Evolutionary conservation across 2,329 filamentous ascomycete species (phyloP), one percentile per base, ranked within the genome.

Genomic region (Stachybotrys echinatus): DNA sequence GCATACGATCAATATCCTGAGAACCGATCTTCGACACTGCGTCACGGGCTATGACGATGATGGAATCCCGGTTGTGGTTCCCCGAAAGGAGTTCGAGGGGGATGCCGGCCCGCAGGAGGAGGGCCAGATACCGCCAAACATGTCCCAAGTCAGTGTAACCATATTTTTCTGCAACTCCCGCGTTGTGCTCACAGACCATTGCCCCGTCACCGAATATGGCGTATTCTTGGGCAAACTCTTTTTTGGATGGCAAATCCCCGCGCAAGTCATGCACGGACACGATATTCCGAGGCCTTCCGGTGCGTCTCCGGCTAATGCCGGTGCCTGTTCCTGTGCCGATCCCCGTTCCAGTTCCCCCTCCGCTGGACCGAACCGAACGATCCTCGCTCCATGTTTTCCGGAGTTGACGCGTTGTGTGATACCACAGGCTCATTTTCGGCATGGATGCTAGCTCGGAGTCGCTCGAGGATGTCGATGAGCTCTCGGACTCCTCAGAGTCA

Each of bases 161-260:
- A 57, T 87, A 78, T 54, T 82, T 84, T 56, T 83, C 77, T 8
- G 92, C 92, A 43, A 95, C 83, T 2, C 72, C 70, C 8, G 91
- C 89, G 65, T 99, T 99, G 60, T 95, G 87, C 42, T 81, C 76
- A 66, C 92, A 97, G 4, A 96, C 83, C 37, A 87, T 80, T n/a
- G 84, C 80, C 1, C 88, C 87, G 53, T 91, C 84, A 4, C 91
- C 91, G 64, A 94, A 92, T 14, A 96, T 87, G 21, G 79, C 80
- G 67, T 97, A 99, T 56, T 88, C 81, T 50, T 83, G 74, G 2
- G 91, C 94, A 53, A 96, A 79, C 49, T 83, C 77, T 52, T 79
- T 79, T 65, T 91, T 94, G 3, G 89, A 87, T 0, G 92, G 92
- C n/a, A 96, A 70, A 12, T 90, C 66, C 45, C 80, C 73, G 10